Evolutionary conservation across 2,329 filamentous ascomycete genomes (phyloP), one percentile per base, ranked within the genome.

Genomic region (Akanthomyces dipterigenus): DNA sequence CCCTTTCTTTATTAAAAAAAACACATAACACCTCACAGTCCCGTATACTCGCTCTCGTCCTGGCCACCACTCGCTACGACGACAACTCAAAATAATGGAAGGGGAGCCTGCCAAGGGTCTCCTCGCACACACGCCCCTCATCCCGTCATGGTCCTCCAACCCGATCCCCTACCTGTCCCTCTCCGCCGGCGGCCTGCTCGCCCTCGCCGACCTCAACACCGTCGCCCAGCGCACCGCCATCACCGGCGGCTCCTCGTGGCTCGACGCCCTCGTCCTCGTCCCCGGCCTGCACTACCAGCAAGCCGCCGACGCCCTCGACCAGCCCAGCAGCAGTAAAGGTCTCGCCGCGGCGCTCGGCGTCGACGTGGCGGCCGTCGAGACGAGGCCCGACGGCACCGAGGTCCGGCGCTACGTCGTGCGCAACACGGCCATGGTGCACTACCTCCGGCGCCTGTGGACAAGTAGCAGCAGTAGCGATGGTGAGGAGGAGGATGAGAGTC

Each of bases 201-300:
- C 81, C 8, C 78, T 88, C 18, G 84, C 84, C 3, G 83, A 87
- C 63, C 76, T 87, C 43, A 75, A 76, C 40, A 84, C 81, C 2
- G 75, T 86, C 28, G 80, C 82, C 6, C 74, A 80, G 51, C 78
- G 83, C 7, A 87, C 84, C 2, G 79, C 77, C 18, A 75, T 86
- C 49, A 79, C 77, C 2, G 84, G 84, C 28, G 82, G 81, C 3
- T 80, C 82, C 1, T 80, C 78, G 2, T 82, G 81, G 75, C 72
- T 84, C 0, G 85, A 87, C 68, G 74, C 74, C 8, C 74, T 88
- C 12, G 74, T 87, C 14, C 75, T 88, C 3, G 83, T 81, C 2
- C 85, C 85, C 0, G 85, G 85, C 0, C 68, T 87, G 55, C 85
- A 88, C 70, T 81, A 81, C 65, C 83, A 87, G 65, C 82, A 87